Base-by-base conservation (phyloP, 2,329 filamentous ascomycete species). In the Sporothrix luriei region DNA sequence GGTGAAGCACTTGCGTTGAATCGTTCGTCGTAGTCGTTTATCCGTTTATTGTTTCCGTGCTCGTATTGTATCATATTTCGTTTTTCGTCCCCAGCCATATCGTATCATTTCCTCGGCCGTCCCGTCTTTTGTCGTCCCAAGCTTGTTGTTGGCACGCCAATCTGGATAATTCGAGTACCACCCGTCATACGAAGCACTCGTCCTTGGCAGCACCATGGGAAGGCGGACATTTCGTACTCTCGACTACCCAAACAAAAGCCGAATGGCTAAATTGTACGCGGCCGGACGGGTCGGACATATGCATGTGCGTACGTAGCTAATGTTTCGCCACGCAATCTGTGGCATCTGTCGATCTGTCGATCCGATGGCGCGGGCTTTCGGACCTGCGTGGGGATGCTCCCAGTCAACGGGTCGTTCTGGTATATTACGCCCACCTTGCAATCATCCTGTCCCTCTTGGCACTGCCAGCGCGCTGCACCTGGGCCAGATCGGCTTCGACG, bases 371-470 rank as follows among this genome's bases (percentile, higher is more conserved):
- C 55, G 55, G 55, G 33, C 6, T 33, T 24, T 61, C 33, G 55
- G 55, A 61, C 55, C 14, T 61, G 55, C 55, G 55, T 43, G 55
- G 55, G 55, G 55, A 61, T 59, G 29, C 19, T 33, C 16, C 55
- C 21, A 52, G 10, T 19, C 14, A 19, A 48, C 13, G 16, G 13
- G 11, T 16, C 40, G 14, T 3, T 14, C 13, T 11, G 11, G 40
- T 16, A 43, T 24, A 24, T 52, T 24, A 68, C 1, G 75, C 76
- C 83, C 83, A 85, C 9, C 82, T 76, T n/a, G 77, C 75, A 26
- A 84, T 73, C 29, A 88, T 77, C 59, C 85, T 82, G 6, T 85
- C 83, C 70, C 79, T 81, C 74, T 82, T 83, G n/a, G 79, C 77
- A 71, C 83, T 85, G 72, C 76, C 81, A 0, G 74, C 78, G 33